Conservation (phyloP, 2,329 filamentous ascomycete genomes). For the Gaeumannomyces tritici region DNA sequence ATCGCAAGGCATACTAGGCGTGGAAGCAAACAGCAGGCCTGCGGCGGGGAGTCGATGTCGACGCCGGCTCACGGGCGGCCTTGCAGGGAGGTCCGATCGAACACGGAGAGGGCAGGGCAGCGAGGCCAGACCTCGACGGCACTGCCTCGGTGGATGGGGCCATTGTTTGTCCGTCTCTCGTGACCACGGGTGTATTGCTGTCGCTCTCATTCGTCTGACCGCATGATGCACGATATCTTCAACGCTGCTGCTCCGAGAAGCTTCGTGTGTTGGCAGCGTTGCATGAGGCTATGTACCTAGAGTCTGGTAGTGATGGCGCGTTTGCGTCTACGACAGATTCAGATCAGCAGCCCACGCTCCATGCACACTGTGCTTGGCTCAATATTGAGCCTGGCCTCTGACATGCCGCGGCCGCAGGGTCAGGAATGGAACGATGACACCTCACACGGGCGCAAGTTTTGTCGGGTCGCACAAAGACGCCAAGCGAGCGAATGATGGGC, state of each 20-base stretch:
- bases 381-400: not conserved
- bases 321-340: too few species aligned
- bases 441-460: not conserved
- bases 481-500: not conserved
- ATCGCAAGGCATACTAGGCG: too few species aligned
- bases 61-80: too few species aligned
- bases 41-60: too few species aligned
- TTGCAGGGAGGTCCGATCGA: too few species aligned
- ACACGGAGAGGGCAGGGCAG: not conserved
- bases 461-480: not conserved
- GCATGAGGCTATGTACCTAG: not conserved
- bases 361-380: not conserved
- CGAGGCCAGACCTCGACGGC: not conserved
- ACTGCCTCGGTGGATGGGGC: not conserved
- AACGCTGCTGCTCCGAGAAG: not conserved
- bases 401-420: not conserved
- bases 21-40: too few species aligned
- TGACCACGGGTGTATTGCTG: not conserved
- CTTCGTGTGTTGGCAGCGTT: not conserved
- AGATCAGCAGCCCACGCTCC: not conserved
- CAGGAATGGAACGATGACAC: not conserved
- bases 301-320: too few species aligned
- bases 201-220: not conserved
- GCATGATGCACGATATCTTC: not conserved
- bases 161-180: not conserved